These are phyloP conservation scores for Cryptosporidium felis DNA, from an alignment of 169 alveolate genomes.

Conservation along the genomic window DNA sequence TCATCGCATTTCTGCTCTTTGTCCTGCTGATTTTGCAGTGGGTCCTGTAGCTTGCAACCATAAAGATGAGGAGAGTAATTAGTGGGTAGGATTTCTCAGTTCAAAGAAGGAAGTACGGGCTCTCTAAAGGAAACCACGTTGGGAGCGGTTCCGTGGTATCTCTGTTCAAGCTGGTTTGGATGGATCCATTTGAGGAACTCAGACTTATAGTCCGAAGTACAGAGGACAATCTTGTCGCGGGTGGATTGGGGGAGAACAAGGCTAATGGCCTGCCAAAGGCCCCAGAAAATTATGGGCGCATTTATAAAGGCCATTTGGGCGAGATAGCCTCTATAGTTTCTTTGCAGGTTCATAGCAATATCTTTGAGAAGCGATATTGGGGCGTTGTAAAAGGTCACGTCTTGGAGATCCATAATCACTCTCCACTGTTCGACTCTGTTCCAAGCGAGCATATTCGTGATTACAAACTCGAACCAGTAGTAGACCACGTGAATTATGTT, in stretches of 20 bases:
- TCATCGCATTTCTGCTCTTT: conserved; percentile 42
- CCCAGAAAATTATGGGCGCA: conserved; percentile 76
- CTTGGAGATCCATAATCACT: conserved; percentile 76
- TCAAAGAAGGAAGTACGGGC: conserved; percentile 74
- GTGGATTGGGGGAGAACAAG: conserved; percentile 76
- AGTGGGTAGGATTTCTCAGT: too few relatives aligned
- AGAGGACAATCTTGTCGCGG: conserved; percentile 28
- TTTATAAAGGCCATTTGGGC: conserved; percentile 75
- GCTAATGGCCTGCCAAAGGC: conserved; percentile 78
- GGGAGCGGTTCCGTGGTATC: conserved; percentile 76
- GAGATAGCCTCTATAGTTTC: conserved; percentile 78
- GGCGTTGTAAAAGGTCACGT: conserved; percentile 73
- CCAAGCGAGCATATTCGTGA: conserved; percentile 76
- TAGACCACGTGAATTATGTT: conserved; percentile 36
- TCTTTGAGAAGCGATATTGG: conserved; percentile 76
- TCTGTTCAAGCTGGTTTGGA: conserved; percentile 64
- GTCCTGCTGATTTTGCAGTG: conserved; percentile 34
- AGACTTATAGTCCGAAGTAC: conserved; percentile 56
- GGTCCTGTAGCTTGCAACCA: neutral
- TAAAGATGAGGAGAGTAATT: too few relatives aligned
- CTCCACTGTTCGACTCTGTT: conserved; percentile 80
- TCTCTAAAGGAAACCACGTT: conserved; percentile 71
- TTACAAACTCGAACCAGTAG: conserved; percentile 72
- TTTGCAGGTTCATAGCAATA: conserved; percentile 76
- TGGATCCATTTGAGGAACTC: conserved; percentile 30